These are phyloP conservation scores for Aureobasidium namibiae DNA, from an alignment of 2,329 filamentous ascomycete genomes.

Conservation along the genomic window DNA sequence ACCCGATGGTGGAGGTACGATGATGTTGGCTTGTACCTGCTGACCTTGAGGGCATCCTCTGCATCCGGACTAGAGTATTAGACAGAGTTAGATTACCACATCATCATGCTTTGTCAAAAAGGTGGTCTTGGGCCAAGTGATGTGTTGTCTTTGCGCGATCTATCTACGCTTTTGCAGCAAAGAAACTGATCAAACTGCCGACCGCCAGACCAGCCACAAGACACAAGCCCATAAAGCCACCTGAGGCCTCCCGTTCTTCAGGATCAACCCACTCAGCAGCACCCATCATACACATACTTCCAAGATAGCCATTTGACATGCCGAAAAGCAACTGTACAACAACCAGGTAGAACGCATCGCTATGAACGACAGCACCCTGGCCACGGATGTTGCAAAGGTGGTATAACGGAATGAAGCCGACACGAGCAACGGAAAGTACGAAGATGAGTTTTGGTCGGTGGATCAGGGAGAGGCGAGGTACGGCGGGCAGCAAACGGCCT, in stretches of 20 bases:
- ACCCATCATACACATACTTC: slow-evolving; percentile 86
- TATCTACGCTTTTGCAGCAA: slow-evolving; percentile 40
- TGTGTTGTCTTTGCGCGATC: neutral
- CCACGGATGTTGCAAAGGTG: slow-evolving; percentile 81
- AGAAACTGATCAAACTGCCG: slow-evolving; percentile 87
- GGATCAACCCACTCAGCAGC: slow-evolving; percentile 72
- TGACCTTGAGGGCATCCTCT: neutral
- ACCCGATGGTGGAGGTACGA: neutral
- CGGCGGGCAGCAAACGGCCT: slow-evolving; percentile 61
- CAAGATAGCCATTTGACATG: slow-evolving; percentile 76
- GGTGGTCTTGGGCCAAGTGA: neutral
- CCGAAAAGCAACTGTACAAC: slow-evolving; percentile 80
- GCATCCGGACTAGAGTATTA: neutral
- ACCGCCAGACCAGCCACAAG: slow-evolving; percentile 75
- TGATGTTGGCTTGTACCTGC: neutral
- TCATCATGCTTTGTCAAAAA: neutral
- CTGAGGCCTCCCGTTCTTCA: slow-evolving; percentile 77
- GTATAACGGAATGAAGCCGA: slow-evolving; percentile 75
- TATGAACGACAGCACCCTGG: slow-evolving; percentile 62
- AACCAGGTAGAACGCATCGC: slow-evolving; percentile 81
- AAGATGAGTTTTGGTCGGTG: slow-evolving; percentile 62
- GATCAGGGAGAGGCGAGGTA: slow-evolving; percentile 48
- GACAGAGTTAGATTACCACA: neutral
- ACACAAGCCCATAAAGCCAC: slow-evolving; percentile 87
- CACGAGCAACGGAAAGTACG: slow-evolving; percentile 54